A percentile compares a stretch with the other conserved stretches of the same genome.
phyloP scores from a whole-genome alignment of 306 rosid genomes.

The Nissolia schottii region DNA sequence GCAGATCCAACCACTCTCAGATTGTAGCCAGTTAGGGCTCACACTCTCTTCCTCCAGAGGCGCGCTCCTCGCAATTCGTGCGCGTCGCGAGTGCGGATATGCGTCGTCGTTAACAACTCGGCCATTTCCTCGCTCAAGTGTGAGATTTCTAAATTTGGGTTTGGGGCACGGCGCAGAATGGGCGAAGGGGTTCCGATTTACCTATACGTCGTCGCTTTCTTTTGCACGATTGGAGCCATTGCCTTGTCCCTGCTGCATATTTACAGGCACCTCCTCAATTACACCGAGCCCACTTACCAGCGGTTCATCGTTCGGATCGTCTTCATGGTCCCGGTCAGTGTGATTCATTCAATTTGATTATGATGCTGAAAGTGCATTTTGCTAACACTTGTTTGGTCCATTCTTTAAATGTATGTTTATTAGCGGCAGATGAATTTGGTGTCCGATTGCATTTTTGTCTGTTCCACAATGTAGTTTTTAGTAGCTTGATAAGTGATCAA shows the following conservation, averaged over 20 bases:
- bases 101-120: neutral
- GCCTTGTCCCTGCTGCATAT: conserved; percentile 63
- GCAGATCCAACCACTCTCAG: conserved; percentile 25
- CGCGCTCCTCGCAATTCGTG: neutral
- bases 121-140: neutral
- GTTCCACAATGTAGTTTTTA: neutral
- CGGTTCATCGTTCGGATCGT: conserved; percentile 81
- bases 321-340: conserved; percentile 90
- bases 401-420: neutral
- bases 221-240: conserved; percentile 75
- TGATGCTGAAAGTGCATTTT: neutral
- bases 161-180: conserved; percentile 25
- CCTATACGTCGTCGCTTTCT: conserved; percentile 53
- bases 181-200: conserved; percentile 53
- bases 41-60: neutral
- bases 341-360: neutral
- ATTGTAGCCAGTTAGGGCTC: conserved; percentile 19
- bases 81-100: neutral
- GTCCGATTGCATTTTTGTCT: neutral
- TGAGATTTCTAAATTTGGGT: neutral
- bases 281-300: conserved; percentile 87
- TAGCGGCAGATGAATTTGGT: neutral
- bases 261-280: conserved; percentile 73
- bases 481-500: neutral
- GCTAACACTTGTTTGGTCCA: neutral